Conservation (phyloP, 2,329 filamentous ascomycete genomes). For the Leptodontidium sp. region DNA sequence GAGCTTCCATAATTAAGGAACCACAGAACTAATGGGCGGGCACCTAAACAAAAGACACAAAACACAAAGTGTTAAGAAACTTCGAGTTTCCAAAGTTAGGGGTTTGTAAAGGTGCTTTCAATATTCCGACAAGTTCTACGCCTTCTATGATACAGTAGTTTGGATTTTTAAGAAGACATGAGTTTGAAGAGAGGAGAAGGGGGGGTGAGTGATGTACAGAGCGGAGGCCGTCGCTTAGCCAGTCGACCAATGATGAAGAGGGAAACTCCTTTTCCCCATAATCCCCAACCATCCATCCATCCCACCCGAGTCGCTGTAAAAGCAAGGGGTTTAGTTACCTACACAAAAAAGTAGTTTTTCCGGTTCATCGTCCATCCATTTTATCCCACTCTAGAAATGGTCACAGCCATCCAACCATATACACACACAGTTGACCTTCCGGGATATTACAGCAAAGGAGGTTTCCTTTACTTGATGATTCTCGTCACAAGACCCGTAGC, state of each 20-base stretch:
- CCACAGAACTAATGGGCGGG: too few species aligned
- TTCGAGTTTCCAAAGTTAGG: not conserved
- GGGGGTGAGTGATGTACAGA: conserved; percentile 36
- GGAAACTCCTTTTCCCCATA: conserved; percentile 39
- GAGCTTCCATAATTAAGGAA: too few species aligned
- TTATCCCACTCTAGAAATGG: not conserved
- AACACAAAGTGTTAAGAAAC: too few species aligned
- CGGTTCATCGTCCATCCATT: conserved; percentile 19
- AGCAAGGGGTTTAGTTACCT: conserved; percentile 24
- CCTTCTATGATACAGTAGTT: conserved; percentile 37
- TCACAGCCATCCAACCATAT: not conserved
- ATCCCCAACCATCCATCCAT: conserved; percentile 7
- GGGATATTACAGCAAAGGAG: conserved; percentile 18
- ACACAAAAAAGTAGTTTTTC: conserved; percentile 35
- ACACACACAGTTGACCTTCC: not conserved
- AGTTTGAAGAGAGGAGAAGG: conserved; percentile 41
- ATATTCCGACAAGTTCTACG: conserved; percentile 25
- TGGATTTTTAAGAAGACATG: conserved; percentile 33
- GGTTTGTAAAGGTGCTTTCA: conserved; percentile 27
- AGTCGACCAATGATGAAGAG: not conserved
- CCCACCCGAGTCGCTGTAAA: conserved; percentile 33
- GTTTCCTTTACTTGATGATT: conserved; percentile 58
- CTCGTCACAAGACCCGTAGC: conserved; percentile 84
- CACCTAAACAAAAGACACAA: too few species aligned
- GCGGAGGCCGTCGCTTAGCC: not conserved